Evolutionary conservation across 164 flowering plant genomes (phyloP).

Genomic region (Malania oleifera): DNA sequence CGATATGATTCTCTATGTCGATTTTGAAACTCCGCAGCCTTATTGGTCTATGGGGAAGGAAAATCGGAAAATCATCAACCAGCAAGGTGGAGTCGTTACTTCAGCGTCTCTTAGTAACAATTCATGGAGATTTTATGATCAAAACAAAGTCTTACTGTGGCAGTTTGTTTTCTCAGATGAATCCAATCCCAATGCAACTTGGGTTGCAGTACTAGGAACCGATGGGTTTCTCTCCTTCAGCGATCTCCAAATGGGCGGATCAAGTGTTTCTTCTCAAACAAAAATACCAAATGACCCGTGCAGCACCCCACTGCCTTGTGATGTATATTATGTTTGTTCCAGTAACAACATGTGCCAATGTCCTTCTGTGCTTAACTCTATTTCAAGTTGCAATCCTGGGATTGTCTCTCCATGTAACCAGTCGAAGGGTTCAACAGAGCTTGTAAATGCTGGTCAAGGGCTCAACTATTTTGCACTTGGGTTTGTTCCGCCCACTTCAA

Average conservation of each 20-base stretch:
- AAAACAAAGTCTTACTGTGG: conserved; percentile 31
- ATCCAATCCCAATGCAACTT: conserved; percentile 34
- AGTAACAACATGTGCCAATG: conserved; percentile 42
- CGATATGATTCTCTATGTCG: conserved; percentile 41
- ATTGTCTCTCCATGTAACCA: conserved; percentile 28
- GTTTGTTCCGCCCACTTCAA: conserved; percentile 28
- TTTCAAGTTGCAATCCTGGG: conserved; percentile 32
- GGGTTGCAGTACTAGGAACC: conserved; percentile 44
- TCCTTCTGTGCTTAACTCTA: conserved; percentile 25
- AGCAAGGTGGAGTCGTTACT: conserved; percentile 30
- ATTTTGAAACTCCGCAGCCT: conserved; percentile 40
- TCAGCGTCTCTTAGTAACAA: conserved; percentile 29
- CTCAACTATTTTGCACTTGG: conserved; percentile 46
- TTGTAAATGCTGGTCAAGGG: conserved; percentile 34
- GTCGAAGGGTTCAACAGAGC: conserved; percentile 20
- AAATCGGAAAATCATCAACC: conserved; percentile 32
- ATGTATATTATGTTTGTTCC: conserved; percentile 33
- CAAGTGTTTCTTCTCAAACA: conserved; percentile 13
- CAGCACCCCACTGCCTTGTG: conserved; percentile 48
- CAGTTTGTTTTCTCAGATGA: conserved; percentile 35
- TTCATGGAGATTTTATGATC: conserved; percentile 60
- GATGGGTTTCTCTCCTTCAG: conserved; percentile 47
- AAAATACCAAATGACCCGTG: conserved; percentile 42
- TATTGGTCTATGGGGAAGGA: conserved; percentile 61
- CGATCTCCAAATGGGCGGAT: conserved; percentile 22